Percentiles rank a stretch among this genome's conserved stretches.
These are phyloP conservation scores for Bombardia bombarda DNA, from an alignment of 495 filamentous ascomycete species.

Conservation along the genomic window DNA sequence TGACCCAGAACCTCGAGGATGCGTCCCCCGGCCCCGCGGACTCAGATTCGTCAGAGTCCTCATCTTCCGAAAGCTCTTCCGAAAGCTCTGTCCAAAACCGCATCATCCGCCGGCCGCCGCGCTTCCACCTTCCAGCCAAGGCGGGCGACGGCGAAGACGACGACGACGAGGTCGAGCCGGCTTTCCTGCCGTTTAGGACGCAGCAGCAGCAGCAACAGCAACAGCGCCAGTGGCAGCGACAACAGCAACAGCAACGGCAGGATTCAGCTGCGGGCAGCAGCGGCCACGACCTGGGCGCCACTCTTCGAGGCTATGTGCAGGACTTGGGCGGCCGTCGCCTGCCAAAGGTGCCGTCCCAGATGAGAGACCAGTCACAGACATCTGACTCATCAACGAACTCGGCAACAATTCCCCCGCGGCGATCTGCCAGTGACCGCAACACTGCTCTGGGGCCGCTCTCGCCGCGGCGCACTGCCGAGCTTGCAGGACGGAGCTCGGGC, in stretches of 20 bases:
- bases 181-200: conserved; percentile 60
- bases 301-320: conserved; percentile 45
- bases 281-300: conserved; percentile 52
- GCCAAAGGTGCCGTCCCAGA: conserved; percentile 14
- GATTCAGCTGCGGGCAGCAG: conserved; percentile 8
- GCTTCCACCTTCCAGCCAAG: conserved; percentile 37
- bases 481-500: conserved; percentile 47
- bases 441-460: conserved; percentile 24
- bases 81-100: conserved; percentile 40
- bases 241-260: no score
- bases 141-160: conserved; percentile 26
- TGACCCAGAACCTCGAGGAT: conserved; percentile 17
- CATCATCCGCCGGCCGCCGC: conserved; percentile 50
- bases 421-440: conserved; percentile 4
- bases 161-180: conserved; percentile 54
- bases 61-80: conserved; percentile 29
- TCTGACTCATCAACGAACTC: conserved; percentile 58
- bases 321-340: conserved; percentile 30
- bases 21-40: conserved; percentile 29
- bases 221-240: no score
- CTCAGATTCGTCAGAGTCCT: conserved; percentile 23
- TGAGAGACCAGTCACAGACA: conserved; percentile 25
- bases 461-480: conserved; percentile 49
- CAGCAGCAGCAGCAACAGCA: no score
- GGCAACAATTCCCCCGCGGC: conserved; percentile 30